Base-by-base conservation (phyloP, 768 basidiomycete species). In the Hygrophorus pudorinus region DNA sequence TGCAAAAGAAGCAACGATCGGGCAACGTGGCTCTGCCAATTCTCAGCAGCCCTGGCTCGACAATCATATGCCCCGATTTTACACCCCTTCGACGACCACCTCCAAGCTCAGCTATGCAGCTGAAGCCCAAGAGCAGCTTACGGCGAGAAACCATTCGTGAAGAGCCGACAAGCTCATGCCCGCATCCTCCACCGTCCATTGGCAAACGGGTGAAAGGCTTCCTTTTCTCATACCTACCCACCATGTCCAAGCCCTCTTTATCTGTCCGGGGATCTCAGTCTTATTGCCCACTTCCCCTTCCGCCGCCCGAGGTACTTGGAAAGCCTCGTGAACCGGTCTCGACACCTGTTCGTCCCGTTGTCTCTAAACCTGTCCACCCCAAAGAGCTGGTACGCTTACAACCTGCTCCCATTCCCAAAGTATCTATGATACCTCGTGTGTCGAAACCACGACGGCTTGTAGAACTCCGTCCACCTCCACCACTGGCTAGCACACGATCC, bases 311-410 rank as follows among this genome's bases (percentile, higher is more conserved):
- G 29, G 44, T 76, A 14, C 64, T 72, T 13, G 63, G 64, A 45
- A 73, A 74, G 44, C 57, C 59, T 12, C 72, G 80, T 2, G 72
- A 66, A 4, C 81, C 79, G 1, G 66, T 85, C 11, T 52, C 59
- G 11, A 85, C 84, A 0, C 84, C 83, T 3, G 70, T 61, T 2
- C 67, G 77, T 11, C 73, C 68, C 32, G 72, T 70, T 1, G 46
- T 65, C 11, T 67, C 73, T 0, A 71, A 65, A 49, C 49, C 60
- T 1, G 59, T 62, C 9, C 73, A 70, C 45, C 82, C 82, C 0
- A 85, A 77, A 59, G 81, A 85, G 24, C 66, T 78, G 13, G 80
- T 86, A 2, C 61, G 70, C 14, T 67, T 88, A 8, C 69, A 81
- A 29, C 78, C 71, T 10, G 71, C 75, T 1, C 72, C 78, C 0